Evolutionary conservation across 2,329 filamentous ascomycete species (phyloP).

Genomic region (Cladophialophora carrionii): DNA sequence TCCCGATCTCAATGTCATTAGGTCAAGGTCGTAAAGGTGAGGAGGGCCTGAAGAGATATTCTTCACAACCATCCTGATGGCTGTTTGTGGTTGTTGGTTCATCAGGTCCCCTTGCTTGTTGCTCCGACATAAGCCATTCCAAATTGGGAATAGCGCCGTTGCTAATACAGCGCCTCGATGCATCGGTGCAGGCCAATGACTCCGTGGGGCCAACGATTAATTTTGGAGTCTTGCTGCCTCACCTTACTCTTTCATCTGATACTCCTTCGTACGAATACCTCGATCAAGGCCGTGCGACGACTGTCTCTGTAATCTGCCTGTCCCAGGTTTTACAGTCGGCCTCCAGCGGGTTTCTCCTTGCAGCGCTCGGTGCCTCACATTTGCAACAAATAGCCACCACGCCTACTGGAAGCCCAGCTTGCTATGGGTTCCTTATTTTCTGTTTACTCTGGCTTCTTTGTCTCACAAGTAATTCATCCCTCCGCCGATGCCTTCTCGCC

Average conservation of each 20-base stretch:
- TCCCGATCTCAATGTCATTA: not conserved
- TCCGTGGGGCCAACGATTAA: no score
- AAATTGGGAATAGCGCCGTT: not conserved
- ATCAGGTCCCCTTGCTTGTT: not conserved
- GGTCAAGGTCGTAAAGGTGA: not conserved
- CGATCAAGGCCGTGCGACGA: not conserved
- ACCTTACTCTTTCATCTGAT: not conserved
- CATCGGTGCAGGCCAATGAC: no score
- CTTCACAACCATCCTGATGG: not conserved
- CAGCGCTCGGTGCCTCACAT: not conserved
- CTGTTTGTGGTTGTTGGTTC: conserved; percentile 1
- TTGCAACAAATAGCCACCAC: not conserved
- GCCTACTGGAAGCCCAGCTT: not conserved
- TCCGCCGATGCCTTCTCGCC: not conserved
- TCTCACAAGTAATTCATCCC: not conserved
- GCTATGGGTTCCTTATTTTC: no score
- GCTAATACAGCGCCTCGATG: no score
- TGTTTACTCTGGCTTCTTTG: not conserved
- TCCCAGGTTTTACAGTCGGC: not conserved
- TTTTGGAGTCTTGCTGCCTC: not conserved
- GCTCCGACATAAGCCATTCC: not conserved
- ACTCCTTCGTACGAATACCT: not conserved
- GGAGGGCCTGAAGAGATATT: not conserved
- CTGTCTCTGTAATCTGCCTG: not conserved
- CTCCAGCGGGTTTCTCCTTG: not conserved